Evolutionary conservation across 106 monocot species (phyloP).

Genomic region (Ottelia alismoides): DNA sequence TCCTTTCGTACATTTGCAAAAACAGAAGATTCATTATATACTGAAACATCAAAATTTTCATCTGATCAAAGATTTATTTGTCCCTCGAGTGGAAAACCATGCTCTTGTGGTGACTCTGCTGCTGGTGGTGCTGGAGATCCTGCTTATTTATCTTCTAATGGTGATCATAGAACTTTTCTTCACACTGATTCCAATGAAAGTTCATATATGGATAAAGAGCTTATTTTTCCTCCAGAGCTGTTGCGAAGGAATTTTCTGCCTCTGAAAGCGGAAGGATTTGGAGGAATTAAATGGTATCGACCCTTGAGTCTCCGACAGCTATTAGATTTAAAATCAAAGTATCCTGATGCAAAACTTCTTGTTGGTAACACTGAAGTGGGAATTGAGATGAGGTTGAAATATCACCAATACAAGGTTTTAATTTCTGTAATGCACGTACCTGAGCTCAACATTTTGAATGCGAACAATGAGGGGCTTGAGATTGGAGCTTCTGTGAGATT

Average conservation of each 20-base stretch:
- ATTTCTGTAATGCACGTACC: constrained; percentile 60
- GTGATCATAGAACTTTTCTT: constrained; percentile 21
- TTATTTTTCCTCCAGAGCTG: constrained; percentile 97
- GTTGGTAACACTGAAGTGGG: constrained; percentile 95
- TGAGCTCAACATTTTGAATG: constrained; percentile 58
- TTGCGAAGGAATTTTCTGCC: constrained; percentile 44
- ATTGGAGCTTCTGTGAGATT: constrained; percentile 90
- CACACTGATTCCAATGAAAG: constrained; percentile 71
- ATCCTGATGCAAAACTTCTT: constrained; percentile 75
- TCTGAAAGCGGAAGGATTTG: constrained; percentile 56
- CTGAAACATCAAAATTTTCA: constrained; percentile 15
- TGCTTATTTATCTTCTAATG: not conserved
- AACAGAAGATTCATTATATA: constrained; percentile 64
- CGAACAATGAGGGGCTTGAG: constrained; percentile 57
- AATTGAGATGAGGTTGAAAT: constrained; percentile 85
- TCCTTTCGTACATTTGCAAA: constrained; percentile 93
- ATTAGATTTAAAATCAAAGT: constrained; percentile 50
- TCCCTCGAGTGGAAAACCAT: constrained; percentile 84
- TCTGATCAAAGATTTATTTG: constrained; percentile 36
- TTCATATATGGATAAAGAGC: constrained; percentile 61
- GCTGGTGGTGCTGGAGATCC: constrained; percentile 12
- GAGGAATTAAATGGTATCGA: constrained; percentile 75
- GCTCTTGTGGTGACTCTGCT: constrained; percentile 49
- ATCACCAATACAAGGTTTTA: constrained; percentile 50
- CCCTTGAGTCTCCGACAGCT: constrained; percentile 60